phyloP scores from a whole-genome alignment of 495 filamentous ascomycete genomes.

The Penicillium silybi region DNA sequence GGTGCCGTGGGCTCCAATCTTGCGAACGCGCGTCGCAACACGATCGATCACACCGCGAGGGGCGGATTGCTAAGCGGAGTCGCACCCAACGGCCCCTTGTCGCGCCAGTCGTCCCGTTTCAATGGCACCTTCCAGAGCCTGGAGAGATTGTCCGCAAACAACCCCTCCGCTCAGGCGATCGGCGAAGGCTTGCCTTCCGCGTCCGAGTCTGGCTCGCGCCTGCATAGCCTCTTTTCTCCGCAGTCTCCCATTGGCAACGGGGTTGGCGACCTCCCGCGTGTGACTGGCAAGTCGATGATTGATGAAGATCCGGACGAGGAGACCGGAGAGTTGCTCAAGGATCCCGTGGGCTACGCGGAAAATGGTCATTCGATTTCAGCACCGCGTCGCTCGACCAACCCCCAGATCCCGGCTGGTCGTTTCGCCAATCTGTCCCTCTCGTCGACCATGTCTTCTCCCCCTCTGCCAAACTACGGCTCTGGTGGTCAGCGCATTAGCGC shows the following conservation, averaged over 20 bases:
- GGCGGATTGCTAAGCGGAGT: constrained; percentile 52
- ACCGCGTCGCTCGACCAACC: constrained; percentile 67
- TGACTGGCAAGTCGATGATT: constrained; percentile 80
- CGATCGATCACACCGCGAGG: constrained; percentile 53
- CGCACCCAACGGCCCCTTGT: constrained; percentile 51
- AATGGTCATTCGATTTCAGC: constrained; percentile 56
- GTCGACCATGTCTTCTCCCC: constrained; percentile 56
- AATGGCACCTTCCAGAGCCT: constrained; percentile 72
- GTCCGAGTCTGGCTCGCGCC: constrained; percentile 57
- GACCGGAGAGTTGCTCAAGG: constrained; percentile 76
- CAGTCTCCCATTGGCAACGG: constrained; percentile 80
- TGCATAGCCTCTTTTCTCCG: constrained; percentile 75
- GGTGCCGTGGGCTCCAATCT: constrained; percentile 39
- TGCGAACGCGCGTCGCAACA: constrained; percentile 50
- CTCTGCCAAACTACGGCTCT: constrained; percentile 44
- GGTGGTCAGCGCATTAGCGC: constrained; percentile 39
- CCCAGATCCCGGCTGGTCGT: constrained; percentile 66
- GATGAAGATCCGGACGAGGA: constrained; percentile 84
- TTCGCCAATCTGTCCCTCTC: constrained; percentile 69
- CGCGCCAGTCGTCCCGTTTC: constrained; percentile 72
- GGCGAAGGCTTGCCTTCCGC: constrained; percentile 52
- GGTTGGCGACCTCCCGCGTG: constrained; percentile 61
- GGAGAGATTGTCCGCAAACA: constrained; percentile 66
- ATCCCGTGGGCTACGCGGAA: constrained; percentile 79
- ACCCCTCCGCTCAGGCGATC: constrained; percentile 50